These are phyloP conservation scores for Trichophyton equinum DNA, from an alignment of 2,329 filamentous ascomycete genomes.

Conservation along the genomic window DNA sequence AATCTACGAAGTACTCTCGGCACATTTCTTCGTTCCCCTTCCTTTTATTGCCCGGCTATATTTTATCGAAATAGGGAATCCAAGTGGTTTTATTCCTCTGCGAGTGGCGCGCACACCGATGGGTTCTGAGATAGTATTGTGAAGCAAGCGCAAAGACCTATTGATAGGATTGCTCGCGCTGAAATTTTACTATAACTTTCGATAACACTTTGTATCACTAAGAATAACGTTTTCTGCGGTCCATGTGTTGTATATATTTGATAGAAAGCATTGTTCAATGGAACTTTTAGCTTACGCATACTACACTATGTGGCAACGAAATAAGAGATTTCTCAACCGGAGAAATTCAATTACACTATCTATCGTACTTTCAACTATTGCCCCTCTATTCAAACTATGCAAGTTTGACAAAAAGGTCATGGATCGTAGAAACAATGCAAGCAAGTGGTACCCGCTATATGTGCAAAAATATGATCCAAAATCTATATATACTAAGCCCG, in stretches of 20 bases:
- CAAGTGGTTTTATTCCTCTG: background rate
- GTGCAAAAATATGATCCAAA: background rate
- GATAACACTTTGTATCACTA: background rate
- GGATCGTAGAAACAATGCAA: background rate
- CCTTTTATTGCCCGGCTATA: background rate
- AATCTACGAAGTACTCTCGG: slow-evolving; percentile 22
- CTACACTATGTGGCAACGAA: background rate
- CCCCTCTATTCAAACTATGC: background rate
- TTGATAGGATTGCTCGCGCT: background rate
- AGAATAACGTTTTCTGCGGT: background rate
- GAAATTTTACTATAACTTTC: background rate
- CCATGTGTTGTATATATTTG: slow-evolving; percentile 1
- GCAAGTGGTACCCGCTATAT: background rate
- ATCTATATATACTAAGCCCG: background rate
- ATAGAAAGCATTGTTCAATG: background rate
- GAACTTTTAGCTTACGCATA: background rate
- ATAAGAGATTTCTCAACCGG: background rate
- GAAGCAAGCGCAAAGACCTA: background rate
- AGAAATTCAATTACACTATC: background rate
- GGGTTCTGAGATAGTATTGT: background rate
- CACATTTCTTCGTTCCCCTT: background rate
- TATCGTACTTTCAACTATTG: background rate
- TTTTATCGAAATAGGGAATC: background rate
- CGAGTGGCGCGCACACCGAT: background rate
- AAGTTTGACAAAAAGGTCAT: background rate